Base-by-base conservation (phyloP, 1,284 basidiomycete species). In the Fomitopsis pinicola region DNA sequence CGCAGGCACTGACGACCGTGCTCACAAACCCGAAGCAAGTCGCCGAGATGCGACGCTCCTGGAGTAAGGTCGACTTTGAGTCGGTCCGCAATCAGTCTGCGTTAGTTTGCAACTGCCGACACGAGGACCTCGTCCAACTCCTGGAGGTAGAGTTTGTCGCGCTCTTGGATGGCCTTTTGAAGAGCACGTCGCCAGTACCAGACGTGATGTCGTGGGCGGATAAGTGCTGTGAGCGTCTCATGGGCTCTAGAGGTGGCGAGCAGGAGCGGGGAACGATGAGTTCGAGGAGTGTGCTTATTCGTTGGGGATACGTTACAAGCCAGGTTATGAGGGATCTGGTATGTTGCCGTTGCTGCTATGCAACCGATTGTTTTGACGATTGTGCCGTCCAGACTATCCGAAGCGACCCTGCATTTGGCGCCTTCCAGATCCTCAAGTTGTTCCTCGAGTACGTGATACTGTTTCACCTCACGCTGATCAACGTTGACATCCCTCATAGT, bases 51-150 rank as follows among this genome's bases (percentile, higher is more conserved):
- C 87, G 88, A 56, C 83, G 89, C 61, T 92, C 92, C 30, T 94
- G 91, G 91, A 80, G 84, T 62, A 91, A 90, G 72, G 86, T 94
- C 50, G 91, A 94, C 70, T 94, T 94, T 65, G 92, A 94, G 73
- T 92, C 91, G 35, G 91, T 94, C 55, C 85, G 92, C 63, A 94
- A 94, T 70, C 92, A 94, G 72, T 91, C 91, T n/a, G 92, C 92
- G 33, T 77, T 94, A 66, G 92, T 94, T 33, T 94, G 92, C 80
- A 94, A 94, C 71, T 94, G 92, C 72, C 88, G 92, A 48, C 92
- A 94, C 68, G 92, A 94, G 74, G 91, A 93, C 69, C 80, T 94
- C 58, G 85, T 92, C 33, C 91, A 92, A 68, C 79, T 94, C 56
- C 76, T 94, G 58, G 92, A 94, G 72, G 86, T 90, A 55, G 92